Evolutionary conservation across 2,329 filamentous ascomycete genomes (phyloP).

Genomic region (Talaromyces sp.): DNA sequence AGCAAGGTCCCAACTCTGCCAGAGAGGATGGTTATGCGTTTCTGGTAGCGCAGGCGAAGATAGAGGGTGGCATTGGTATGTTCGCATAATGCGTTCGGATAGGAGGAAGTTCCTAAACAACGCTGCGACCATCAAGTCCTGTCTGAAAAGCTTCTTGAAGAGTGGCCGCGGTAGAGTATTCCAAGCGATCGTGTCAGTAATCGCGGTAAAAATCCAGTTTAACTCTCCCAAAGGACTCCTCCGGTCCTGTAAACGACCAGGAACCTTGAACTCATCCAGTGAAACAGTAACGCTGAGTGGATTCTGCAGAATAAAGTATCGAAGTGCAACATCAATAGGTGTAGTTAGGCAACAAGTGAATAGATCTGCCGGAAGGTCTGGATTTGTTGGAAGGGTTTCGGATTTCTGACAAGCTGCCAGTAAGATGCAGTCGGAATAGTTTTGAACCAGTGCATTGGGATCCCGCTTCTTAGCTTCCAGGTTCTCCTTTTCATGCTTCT

Average conservation of each 20-base stretch:
- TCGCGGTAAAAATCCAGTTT: slow-evolving; percentile 99
- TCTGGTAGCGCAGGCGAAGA: slow-evolving; percentile 89
- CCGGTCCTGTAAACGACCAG: slow-evolving; percentile 85
- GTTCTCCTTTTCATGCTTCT: slow-evolving; percentile 91
- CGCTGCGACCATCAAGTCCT: slow-evolving; percentile 98
- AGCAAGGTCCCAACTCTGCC: slow-evolving; percentile 96
- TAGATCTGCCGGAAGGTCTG: slow-evolving; percentile 84
- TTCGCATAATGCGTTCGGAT: slow-evolving; percentile 90
- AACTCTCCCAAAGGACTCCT: slow-evolving; percentile 90
- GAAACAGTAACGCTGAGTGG: slow-evolving; percentile 64
- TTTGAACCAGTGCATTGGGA: slow-evolving; percentile 57
- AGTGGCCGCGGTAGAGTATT: slow-evolving; percentile 83
- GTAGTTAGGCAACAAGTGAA: slow-evolving; percentile 96
- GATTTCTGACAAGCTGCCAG: slow-evolving; percentile 85
- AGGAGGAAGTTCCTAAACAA: slow-evolving; percentile 94
- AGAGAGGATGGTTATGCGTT: slow-evolving; percentile 89
- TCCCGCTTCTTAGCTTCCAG: slow-evolving; percentile 70
- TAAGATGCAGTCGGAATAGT: slow-evolving; percentile 83
- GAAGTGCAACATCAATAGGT: slow-evolving; percentile 93
- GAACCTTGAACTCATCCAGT: slow-evolving; percentile 80
- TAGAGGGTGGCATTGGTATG: slow-evolving; percentile 91
- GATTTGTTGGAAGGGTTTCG: slow-evolving; percentile 92
- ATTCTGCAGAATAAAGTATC: slow-evolving; percentile 94
- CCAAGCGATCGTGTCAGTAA: slow-evolving; percentile 98
- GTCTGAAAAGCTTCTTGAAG: slow-evolving; percentile 94